Conservation (phyloP, 2,329 filamentous ascomycete species). For the Aspergillus fischeri region DNA sequence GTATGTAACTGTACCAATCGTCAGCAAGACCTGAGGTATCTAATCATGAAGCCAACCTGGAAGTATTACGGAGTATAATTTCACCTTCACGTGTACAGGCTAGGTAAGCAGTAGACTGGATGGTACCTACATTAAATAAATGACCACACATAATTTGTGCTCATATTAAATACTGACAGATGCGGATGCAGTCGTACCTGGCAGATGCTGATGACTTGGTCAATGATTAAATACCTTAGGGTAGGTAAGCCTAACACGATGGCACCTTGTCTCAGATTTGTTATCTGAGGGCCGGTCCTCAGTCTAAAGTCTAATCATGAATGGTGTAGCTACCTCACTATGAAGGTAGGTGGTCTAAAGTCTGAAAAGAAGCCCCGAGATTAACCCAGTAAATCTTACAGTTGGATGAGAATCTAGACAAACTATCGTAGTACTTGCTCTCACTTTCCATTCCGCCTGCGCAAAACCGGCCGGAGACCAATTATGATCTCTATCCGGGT, state of each 20-base stretch:
- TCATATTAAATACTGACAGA: neutral
- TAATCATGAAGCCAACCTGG: neutral
- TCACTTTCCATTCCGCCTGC: neutral
- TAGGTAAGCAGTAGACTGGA: neutral
- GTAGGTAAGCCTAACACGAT: conserved; percentile 12
- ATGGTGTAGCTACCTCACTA: too few relatives aligned
- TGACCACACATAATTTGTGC: neutral
- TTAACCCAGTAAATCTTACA: neutral
- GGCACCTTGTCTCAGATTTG: neutral
- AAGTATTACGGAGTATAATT: too few relatives aligned
- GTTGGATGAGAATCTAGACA: too few relatives aligned
- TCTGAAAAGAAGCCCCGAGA: neutral
- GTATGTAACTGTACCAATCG: neutral
- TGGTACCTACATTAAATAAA: neutral
- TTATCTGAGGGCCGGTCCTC: neutral
- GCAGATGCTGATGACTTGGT: conserved; percentile 16
- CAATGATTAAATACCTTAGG: neutral
- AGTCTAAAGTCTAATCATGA: too few relatives aligned
- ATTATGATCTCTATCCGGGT: neutral
- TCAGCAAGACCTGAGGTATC: neutral
- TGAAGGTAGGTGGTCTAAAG: too few relatives aligned
- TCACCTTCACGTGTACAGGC: neutral
- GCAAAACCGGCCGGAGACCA: neutral
- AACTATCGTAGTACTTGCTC: neutral
- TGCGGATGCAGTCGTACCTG: conserved; percentile 16